A percentile compares a stretch with the other conserved stretches of the same genome.
Conservation (phyloP, 441 rosid genomes). For the Populus hybrid region DNA sequence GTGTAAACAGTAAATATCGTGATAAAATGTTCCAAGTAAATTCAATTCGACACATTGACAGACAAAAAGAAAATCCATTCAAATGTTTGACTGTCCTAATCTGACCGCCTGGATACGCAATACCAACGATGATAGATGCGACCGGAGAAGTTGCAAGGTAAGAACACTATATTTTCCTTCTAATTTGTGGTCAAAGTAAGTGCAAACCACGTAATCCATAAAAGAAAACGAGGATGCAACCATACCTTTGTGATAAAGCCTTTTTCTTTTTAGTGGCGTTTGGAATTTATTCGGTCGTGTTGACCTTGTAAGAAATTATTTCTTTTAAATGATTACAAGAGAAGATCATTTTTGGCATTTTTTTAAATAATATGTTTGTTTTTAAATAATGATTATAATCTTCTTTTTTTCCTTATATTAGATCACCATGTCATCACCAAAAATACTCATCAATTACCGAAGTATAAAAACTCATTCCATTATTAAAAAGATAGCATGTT, state of each 20-base stretch:
- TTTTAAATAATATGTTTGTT: too few species aligned
- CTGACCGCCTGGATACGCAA: neutral
- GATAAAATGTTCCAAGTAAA: neutral
- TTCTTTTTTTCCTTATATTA: too few species aligned
- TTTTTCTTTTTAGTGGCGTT: neutral
- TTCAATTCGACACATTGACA: neutral
- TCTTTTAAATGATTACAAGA: too few species aligned
- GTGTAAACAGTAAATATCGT: neutral
- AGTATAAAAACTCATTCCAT: too few species aligned
- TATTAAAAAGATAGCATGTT: too few species aligned
- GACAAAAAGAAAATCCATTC: too few species aligned
- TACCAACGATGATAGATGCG: neutral
- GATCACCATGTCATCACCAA: too few species aligned
- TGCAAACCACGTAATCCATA: neutral
- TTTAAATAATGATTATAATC: too few species aligned
- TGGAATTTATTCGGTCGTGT: neutral
- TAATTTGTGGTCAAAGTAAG: neutral
- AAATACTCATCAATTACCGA: too few species aligned
- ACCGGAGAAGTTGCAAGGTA: constrained; percentile 11
- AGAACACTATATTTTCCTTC: neutral
- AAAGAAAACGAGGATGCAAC: neutral
- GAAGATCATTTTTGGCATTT: too few species aligned
- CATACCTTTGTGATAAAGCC: neutral
- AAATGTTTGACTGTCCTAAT: too few species aligned
- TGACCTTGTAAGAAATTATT: neutral